These are phyloP conservation scores for Carex pumila DNA, from an alignment of 176 grass and related monocot species.

Conservation along the genomic window DNA sequence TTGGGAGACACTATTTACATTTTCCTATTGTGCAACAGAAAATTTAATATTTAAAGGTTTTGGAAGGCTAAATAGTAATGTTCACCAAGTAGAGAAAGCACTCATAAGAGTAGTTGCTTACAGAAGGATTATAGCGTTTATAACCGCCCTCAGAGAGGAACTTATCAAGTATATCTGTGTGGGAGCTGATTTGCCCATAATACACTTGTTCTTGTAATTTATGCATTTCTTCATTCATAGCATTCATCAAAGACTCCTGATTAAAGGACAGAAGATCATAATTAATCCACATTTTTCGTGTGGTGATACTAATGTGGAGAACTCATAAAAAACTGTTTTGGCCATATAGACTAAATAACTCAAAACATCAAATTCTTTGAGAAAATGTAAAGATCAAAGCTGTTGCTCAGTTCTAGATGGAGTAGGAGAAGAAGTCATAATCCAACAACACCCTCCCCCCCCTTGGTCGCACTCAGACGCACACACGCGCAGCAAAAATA, in stretches of 20 bases:
- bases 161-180: slow-evolving; percentile 89
- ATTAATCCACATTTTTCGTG: background rate
- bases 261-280: slow-evolving; percentile 11
- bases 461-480: background rate
- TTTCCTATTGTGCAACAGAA: background rate
- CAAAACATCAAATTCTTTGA: background rate
- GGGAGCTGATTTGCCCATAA: slow-evolving; percentile 91
- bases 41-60: background rate
- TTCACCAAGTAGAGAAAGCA: slow-evolving; percentile 2
- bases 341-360: background rate
- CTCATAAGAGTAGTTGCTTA: slow-evolving; percentile 34
- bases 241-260: slow-evolving; percentile 83
- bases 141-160: slow-evolving; percentile 86
- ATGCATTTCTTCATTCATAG: slow-evolving; percentile 88
- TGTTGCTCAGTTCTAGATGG: background rate
- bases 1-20: background rate
- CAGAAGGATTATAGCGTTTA: slow-evolving; percentile 78
- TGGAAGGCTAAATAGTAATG: background rate
- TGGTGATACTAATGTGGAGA: background rate
- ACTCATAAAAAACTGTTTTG: background rate
- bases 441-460: background rate
- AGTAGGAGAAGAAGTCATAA: background rate
- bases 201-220: slow-evolving; percentile 99
- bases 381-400: background rate
- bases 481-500: background rate